A percentile compares a stretch with the other conserved stretches of the same genome.
Conservation (phyloP, 2,329 filamentous ascomycete genomes). For the Trichoderma cornu-damae region DNA sequence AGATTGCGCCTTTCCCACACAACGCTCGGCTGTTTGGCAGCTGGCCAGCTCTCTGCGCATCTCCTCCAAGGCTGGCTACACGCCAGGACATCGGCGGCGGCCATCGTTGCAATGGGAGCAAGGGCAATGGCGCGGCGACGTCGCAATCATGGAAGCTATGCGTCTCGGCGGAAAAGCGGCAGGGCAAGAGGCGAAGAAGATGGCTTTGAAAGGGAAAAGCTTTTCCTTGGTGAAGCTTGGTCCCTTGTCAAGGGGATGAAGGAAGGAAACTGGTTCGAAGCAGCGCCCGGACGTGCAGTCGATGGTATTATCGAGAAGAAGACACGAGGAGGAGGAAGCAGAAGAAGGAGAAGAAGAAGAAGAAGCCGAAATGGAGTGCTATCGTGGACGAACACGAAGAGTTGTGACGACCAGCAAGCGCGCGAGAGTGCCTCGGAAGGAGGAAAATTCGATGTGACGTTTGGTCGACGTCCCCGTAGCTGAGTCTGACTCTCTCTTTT, state of each 20-base stretch:
- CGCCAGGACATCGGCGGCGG: constrained; percentile 15
- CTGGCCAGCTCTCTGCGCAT: background rate
- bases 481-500: background rate
- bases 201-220: background rate
- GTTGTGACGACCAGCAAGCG: background rate
- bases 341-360: background rate
- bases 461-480: background rate
- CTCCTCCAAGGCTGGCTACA: background rate
- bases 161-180: background rate
- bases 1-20: constrained; percentile 28
- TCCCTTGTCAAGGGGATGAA: background rate
- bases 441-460: background rate
- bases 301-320: background rate
- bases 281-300: background rate
- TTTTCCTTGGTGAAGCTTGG: background rate
- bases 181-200: background rate
- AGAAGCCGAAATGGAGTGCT: background rate
- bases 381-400: background rate
- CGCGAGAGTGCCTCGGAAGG: background rate
- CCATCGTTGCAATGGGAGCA: constrained; percentile 16
- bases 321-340: background rate
- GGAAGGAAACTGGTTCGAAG: background rate
- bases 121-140: constrained; percentile 1
- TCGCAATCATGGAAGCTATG: constrained; percentile 18
- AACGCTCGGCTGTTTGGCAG: constrained; percentile 19